These are phyloP conservation scores for Fusarium haematococcum DNA, from an alignment of 2,329 filamentous ascomycete species.

Conservation along the genomic window DNA sequence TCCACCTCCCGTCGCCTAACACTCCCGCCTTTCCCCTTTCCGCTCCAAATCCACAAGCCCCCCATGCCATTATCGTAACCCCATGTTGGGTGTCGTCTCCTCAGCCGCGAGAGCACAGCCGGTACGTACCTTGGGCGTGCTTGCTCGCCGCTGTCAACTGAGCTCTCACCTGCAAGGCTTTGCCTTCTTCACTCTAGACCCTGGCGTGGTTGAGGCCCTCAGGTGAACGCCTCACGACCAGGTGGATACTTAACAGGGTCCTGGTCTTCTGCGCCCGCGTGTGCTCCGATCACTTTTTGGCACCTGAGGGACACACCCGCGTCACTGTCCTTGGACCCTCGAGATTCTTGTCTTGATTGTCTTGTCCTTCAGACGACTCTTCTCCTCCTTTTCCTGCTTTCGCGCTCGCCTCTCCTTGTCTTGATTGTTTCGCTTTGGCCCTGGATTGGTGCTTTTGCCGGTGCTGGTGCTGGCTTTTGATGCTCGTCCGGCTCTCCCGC, in stretches of 20 bases:
- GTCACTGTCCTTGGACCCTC: conserved; percentile 36
- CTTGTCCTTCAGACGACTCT: conserved; percentile 22
- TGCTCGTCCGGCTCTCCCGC: conserved; percentile 19
- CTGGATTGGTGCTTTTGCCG: conserved; percentile 34
- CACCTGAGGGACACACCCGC: conserved; percentile 27
- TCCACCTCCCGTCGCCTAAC: conserved; percentile 43
- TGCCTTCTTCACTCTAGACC: conserved; percentile 31
- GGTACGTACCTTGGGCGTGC: conserved; percentile 25
- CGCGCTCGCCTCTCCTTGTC: conserved; percentile 14
- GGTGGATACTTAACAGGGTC: conserved; percentile 43
- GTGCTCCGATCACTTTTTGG: conserved; percentile 43
- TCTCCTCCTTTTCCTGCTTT: conserved; percentile 30
- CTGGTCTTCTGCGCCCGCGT: conserved; percentile 37
- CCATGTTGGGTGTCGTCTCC: conserved; percentile 26
- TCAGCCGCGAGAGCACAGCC: conserved; percentile 11
- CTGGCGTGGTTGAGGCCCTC: conserved; percentile 32
- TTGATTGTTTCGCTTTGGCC: conserved; percentile 26
- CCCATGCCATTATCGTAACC: conserved; percentile 30
- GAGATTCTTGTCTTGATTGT: conserved; percentile 28
- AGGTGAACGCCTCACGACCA: conserved; percentile 34
- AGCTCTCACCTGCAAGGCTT: conserved; percentile 37
- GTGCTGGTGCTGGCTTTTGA: conserved; percentile 41
- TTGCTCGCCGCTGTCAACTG: conserved; percentile 36
- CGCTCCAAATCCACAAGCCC: conserved; percentile 26
- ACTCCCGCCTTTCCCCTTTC: conserved; percentile 31